Evolutionary conservation across 345 rosid species (phyloP), one percentile per base, ranked within the genome.

Genomic region (Viola odorata): DNA sequence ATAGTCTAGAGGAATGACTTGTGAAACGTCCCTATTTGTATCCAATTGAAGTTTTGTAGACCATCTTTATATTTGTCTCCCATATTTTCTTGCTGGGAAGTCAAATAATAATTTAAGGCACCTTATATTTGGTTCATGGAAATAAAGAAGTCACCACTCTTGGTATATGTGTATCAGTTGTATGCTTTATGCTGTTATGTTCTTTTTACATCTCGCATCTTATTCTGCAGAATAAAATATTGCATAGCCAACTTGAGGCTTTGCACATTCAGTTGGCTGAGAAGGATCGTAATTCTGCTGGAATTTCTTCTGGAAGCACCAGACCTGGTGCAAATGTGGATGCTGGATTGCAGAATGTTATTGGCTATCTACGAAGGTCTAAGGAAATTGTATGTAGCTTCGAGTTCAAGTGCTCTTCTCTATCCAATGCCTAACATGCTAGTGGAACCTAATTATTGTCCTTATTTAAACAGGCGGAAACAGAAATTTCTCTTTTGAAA

Each of bases 401-500:
- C 13, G 45, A 58, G 57, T 57, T 65, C 14, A 58, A 45, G 37
- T 23, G 52, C 6, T 44, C 5, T 61, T 13, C 50, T 7, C 50
- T 17, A 1, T 48, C 40, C 10, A 23, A 23, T 23, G 32, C 32
- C 32, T 23, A 23, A 23, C 1, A 23, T 23, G 32, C 32, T 0
- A 23, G 32, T 23, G 32, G 2, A 23, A 23, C 32, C 32, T 23
- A 23, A 23, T 23, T 23, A 71, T 57, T 45, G 48, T 13, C 32
- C 7, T 61, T 37, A 32, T 14, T 66, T 70, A 66, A 45, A 57
- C 89, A 94, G 99, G 89, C 95, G 16, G 95, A 94, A 76, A 94
- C 95, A 23, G 97, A 94, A 80, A 86, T 85, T 65, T 86, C 96
- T 44, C 79, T 94, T 79, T 59, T 94, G 71, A 94, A 79, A 66